These are phyloP conservation scores for Gossypium ekmanianum DNA, from an alignment of 345 rosid genomes.

Conservation along the genomic window DNA sequence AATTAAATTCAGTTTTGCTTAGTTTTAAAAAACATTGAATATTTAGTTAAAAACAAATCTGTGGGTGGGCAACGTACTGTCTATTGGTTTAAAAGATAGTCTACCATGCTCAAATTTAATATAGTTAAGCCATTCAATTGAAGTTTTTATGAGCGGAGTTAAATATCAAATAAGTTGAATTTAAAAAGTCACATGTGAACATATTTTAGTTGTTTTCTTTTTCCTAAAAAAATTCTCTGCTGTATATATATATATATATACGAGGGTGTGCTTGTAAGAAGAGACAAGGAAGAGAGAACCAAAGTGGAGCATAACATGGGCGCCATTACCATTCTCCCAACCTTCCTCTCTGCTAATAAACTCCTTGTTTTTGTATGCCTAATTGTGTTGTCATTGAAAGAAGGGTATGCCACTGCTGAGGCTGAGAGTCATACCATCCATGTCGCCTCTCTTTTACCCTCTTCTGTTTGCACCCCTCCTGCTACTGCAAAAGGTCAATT, in stretches of 20 bases:
- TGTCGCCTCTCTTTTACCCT: conserved; percentile 52
- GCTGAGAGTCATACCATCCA: conserved; percentile 24
- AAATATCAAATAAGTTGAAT: too few relatives aligned
- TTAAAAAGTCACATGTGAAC: too few relatives aligned
- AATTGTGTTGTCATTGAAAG: conserved; percentile 14
- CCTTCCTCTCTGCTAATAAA: conserved; percentile 15
- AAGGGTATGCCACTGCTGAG: conserved; percentile 25
- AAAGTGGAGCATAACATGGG: background rate
- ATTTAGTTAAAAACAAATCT: background rate
- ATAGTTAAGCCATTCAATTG: too few relatives aligned
- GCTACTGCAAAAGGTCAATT: conserved; percentile 31
- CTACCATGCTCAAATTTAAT: too few relatives aligned
- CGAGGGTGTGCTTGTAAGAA: background rate
- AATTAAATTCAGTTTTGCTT: background rate
- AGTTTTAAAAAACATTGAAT: background rate
- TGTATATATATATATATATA: background rate
- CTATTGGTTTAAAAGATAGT: background rate
- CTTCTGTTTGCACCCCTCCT: conserved; percentile 45
- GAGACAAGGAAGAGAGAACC: background rate
- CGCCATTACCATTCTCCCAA: conserved; percentile 8
- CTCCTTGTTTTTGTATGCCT: conserved; percentile 20
- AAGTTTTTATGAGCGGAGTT: too few relatives aligned
- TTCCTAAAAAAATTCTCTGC: background rate
- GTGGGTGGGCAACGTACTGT: background rate
- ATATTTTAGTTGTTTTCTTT: too few relatives aligned